Base-by-base conservation (phyloP, 2,329 filamentous ascomycete species). In the Alternaria novae-zelandiae region DNA sequence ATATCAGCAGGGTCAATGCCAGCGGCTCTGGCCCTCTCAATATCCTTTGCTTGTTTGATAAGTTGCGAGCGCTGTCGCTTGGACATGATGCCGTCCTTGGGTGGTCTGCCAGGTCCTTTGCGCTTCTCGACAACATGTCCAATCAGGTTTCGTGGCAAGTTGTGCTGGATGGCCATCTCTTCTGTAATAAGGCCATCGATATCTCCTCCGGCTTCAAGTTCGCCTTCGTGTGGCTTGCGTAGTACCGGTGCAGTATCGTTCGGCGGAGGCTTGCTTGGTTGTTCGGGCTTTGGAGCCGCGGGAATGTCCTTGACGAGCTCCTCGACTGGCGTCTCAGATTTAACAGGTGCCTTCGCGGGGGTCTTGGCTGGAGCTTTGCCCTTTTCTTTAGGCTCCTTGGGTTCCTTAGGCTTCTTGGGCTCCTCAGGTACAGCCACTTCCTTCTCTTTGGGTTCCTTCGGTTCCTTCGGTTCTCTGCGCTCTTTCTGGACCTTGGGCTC, bases 21-120 rank as follows among this genome's bases (percentile, higher is more conserved):
- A 17, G 77, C 74, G 28, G 78, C 79, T 50, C 70, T 75, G 10
- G 79, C 79, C 57, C 76, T 79, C 43, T 81, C 79, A n/a, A 77
- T 77, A 64, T 86, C 86, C 66, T 84, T 82, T 44, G 82, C 79
- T 63, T 85, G 82, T 77, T 90, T 91, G 80, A 90, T 88, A 8
- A 89, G 84, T 51, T 89, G 78, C 17, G 88, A 84, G 69, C 90
- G 86, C 72, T 94, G 90, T 60, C 92, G 85, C 80, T 94, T 94
- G 1, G 91, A 94, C 88, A 94, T 92, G 75, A 93, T 86, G 26
- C 92, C 92, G 73, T 94, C 91, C 81, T 94, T 94, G 0, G 92
- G 92, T 20, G 92, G 92, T 57, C 92, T 84, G n/a, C 92, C 92
- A 10, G 92, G 92, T 13, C 92, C 92, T 69, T 91, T 89, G 66